Percentiles rank a stretch among this genome's conserved stretches.
Conservation (phyloP, 352 stramenopile genomes). For the Phytophthora tubulina region DNA sequence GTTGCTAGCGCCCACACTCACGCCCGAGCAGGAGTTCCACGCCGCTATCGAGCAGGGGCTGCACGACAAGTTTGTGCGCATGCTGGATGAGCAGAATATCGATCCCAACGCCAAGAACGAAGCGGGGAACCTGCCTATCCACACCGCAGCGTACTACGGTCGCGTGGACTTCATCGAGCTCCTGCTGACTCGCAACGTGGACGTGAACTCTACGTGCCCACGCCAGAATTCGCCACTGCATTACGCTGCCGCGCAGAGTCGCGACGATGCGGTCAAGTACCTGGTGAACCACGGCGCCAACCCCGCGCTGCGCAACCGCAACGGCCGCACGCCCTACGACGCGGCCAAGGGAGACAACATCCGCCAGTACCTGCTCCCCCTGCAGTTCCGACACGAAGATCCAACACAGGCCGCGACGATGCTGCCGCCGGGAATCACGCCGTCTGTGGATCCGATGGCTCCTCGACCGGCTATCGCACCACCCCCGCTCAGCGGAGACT, state of each 20-base stretch:
- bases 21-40: slow-evolving; percentile 88
- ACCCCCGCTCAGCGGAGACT: slow-evolving; percentile 70
- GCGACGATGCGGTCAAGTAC: slow-evolving; percentile 78
- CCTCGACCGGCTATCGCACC: slow-evolving; percentile 72
- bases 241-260: slow-evolving; percentile 81
- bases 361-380: slow-evolving; percentile 84
- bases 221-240: slow-evolving; percentile 87
- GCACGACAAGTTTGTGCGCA: slow-evolving; percentile 71
- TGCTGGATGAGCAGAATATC: slow-evolving; percentile 80
- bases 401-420: slow-evolving; percentile 63
- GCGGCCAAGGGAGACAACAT: slow-evolving; percentile 87
- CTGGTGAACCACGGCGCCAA: slow-evolving; percentile 80
- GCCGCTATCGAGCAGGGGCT: slow-evolving; percentile 79
- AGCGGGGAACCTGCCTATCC: slow-evolving; percentile 84
- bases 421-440: slow-evolving; percentile 80
- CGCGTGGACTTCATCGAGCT: slow-evolving; percentile 78
- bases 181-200: slow-evolving; percentile 70
- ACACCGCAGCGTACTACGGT: slow-evolving; percentile 88
- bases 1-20: slow-evolving; percentile 88
- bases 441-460: slow-evolving; percentile 71
- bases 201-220: slow-evolving; percentile 74
- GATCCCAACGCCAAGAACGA: slow-evolving; percentile 76
- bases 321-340: slow-evolving; percentile 83
- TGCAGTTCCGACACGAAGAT: slow-evolving; percentile 91
- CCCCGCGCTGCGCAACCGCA: slow-evolving; percentile 82